phyloP scores from a whole-genome alignment of 371 early-diverging fungal species.

The Rhizopus arrhizus region DNA sequence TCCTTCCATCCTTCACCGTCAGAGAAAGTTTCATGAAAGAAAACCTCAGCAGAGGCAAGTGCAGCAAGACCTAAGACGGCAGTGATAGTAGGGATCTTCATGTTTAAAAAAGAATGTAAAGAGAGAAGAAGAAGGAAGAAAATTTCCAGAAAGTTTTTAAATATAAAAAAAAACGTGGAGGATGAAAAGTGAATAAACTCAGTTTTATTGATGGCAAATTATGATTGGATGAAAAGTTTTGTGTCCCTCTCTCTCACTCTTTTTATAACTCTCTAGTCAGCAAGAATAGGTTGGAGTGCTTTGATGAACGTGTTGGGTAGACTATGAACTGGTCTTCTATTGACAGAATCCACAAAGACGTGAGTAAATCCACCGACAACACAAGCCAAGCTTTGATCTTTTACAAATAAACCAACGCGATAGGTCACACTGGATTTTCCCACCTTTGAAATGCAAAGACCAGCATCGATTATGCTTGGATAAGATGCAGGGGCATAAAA shows the following conservation, averaged over 20 bases:
- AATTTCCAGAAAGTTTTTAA: neutral
- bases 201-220: slow-evolving; percentile 2
- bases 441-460: slow-evolving; percentile 55
- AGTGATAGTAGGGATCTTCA: slow-evolving; percentile 63
- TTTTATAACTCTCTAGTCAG: too few relatives aligned
- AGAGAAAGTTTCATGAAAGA: slow-evolving; percentile 87
- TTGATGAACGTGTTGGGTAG: slow-evolving; percentile 30
- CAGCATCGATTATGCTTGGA: slow-evolving; percentile 58
- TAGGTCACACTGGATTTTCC: slow-evolving; percentile 63
- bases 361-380: slow-evolving; percentile 54
- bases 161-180: slow-evolving; percentile 1
- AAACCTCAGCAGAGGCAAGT: slow-evolving; percentile 73
- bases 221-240: slow-evolving; percentile 2
- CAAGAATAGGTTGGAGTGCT: slow-evolving; percentile 19
- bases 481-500: slow-evolving; percentile 57
- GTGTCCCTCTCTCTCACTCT: neutral
- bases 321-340: slow-evolving; percentile 36
- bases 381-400: slow-evolving; percentile 35
- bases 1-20: slow-evolving; percentile 65
- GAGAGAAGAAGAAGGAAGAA: neutral
- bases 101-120: slow-evolving; percentile 10
- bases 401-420: slow-evolving; percentile 63
- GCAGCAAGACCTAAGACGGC: slow-evolving; percentile 67
- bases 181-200: neutral
- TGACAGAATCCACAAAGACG: slow-evolving; percentile 47